Evolutionary conservation across 2,329 filamentous ascomycete species (phyloP), one percentile per base, ranked within the genome.

Genomic region (Penicillium sp.): DNA sequence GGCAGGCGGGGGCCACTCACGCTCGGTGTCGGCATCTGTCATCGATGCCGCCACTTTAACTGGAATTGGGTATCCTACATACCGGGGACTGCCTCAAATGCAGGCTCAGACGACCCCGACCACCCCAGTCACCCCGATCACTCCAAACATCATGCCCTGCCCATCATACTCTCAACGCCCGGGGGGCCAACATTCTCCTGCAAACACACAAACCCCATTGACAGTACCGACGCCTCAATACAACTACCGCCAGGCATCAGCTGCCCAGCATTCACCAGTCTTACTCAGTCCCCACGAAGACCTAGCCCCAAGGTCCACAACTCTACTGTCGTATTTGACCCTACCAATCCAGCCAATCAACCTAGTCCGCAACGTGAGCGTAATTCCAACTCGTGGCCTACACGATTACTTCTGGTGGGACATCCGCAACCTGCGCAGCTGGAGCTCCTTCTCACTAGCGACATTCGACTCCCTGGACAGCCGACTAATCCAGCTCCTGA

Each of bases 351-450:
- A 90, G 19, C 84, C 88, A 21, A 85, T 90, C 17, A 84, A 85
- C 35, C 76, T 95, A 31, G 88, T 95, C 33, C 85, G 85, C 63
- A 86, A 84, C 58, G 80, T 91, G 58, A 87, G 85, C 52, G 83
- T 85, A 64, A 66, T 82, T 72, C 56, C 75, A 76, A 62, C 80
- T 76, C 56, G 86, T 82, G 66, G 83, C 77, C 62, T 79, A 77
- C 69, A 84, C 61, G 88, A 84, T 67, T 83, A 95, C 73, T 95
- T 91, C 69, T 97, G 91, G 91, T 96, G 88, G 87, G 91, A 97
- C 63, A 79, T 95, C 51, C 86, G 91, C 59, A 91, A 94, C 66
- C 76, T 96, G 57, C 82, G 87, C 55, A 79, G 82, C 54, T 96
- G 91, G 91, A 79, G 79, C 45, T 79, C 81, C 59, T 96, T 96